Evolutionary conservation across 768 basidiomycete genomes (phyloP).

Genomic region (Infundibulicybe gibba): DNA sequence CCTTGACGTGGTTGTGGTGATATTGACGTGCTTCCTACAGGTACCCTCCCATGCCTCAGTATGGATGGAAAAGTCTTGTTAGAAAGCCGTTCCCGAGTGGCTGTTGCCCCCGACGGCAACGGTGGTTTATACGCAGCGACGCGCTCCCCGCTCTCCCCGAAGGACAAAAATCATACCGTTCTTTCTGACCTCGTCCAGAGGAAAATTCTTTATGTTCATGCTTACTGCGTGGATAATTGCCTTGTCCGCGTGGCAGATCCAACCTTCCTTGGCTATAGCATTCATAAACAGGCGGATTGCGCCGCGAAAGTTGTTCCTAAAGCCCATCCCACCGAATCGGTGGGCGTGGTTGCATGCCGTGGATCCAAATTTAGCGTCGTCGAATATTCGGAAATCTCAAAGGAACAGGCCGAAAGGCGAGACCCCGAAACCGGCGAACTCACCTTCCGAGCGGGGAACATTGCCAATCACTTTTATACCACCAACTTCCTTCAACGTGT

Average conservation of each 20-base stretch:
- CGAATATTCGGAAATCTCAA: conserved; percentile 95
- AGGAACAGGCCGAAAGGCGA: conserved; percentile 79
- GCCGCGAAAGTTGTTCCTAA: conserved; percentile 98
- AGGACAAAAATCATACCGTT: conserved; percentile 64
- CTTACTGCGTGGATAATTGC: conserved; percentile 98
- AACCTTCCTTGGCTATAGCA: conserved; percentile 93
- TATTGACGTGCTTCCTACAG: conserved; percentile 34
- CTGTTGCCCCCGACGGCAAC: conserved; percentile 98
- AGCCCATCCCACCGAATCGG: conserved; percentile 78
- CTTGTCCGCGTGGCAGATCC: conserved; percentile 97
- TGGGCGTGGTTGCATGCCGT: conserved; percentile 88
- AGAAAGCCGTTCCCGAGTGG: conserved; percentile 70
- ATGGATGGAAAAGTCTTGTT: conserved; percentile 93
- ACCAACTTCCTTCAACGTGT: conserved; percentile 76
- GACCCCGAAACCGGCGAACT: conserved; percentile 71
- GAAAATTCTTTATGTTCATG: conserved; percentile 85
- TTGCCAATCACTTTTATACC: conserved; percentile 98
- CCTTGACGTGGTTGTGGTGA: conserved; percentile 5
- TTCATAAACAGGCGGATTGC: conserved; percentile 83
- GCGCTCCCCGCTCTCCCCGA: conserved; percentile 64
- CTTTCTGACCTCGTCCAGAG: conserved; percentile 78
- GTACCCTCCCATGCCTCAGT: conserved; percentile 91
- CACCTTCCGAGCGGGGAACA: conserved; percentile 92
- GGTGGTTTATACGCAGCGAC: conserved; percentile 96
- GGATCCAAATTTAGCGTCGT: conserved; percentile 88